Conservation (phyloP, 2,329 filamentous ascomycete species). For the Aureobasidium sp. region DNA sequence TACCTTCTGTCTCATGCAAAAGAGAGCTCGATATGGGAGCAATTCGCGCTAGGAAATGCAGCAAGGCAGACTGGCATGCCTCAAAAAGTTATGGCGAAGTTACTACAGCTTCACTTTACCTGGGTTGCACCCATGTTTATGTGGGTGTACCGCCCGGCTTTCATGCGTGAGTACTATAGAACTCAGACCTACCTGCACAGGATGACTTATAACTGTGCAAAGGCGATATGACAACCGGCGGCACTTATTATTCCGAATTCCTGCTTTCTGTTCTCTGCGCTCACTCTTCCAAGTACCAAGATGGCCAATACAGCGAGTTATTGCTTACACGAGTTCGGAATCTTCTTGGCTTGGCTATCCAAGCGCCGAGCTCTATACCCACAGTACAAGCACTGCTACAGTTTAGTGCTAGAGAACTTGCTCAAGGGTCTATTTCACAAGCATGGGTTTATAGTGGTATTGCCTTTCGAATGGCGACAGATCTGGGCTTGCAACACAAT, state of each 20-base stretch:
- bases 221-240: neutral
- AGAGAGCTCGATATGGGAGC: neutral
- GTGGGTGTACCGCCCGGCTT: neutral
- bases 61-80: neutral
- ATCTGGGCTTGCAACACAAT: neutral
- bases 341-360: neutral
- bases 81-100: neutral
- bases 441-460: neutral
- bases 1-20: neutral
- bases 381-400: neutral
- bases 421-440: neutral
- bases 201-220: neutral
- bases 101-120: neutral
- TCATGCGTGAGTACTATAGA: neutral
- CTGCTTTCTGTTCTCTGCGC: neutral
- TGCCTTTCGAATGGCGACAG: neutral
- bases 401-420: neutral
- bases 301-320: neutral
- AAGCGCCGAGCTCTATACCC: neutral
- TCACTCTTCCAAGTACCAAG: neutral
- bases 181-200: neutral
- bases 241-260: neutral
- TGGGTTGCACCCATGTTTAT: neutral
- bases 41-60: neutral
- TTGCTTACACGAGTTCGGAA: neutral